Evolutionary conservation across 2,329 filamentous ascomycete genomes (phyloP).

Genomic region (Trichoderma arundinaceum): DNA sequence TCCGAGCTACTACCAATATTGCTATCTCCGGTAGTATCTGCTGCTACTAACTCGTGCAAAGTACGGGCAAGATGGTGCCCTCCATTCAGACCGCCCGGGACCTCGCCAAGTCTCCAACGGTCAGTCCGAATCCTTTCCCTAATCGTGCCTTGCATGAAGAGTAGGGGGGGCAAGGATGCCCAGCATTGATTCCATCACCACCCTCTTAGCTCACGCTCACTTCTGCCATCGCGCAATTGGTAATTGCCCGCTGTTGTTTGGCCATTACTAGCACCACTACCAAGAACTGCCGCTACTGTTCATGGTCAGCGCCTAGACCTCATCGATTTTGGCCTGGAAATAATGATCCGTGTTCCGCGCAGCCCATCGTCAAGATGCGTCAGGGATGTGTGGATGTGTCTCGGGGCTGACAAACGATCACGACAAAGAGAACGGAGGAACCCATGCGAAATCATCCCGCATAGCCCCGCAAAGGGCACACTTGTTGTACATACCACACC

Average conservation of each 20-base stretch:
- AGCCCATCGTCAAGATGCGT: not conserved
- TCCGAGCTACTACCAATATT: no score
- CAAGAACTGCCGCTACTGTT: not conserved
- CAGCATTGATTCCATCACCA: not conserved
- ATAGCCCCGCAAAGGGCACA: conserved; percentile 10
- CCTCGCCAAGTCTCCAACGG: not conserved
- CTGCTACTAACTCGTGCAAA: not conserved
- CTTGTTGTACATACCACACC: not conserved
- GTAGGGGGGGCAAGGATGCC: not conserved
- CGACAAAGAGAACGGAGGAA: not conserved
- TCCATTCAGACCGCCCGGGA: not conserved
- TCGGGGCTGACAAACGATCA: conserved; percentile 1
- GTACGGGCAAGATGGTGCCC: not conserved
- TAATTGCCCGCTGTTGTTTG: not conserved
- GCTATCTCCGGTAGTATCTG: not conserved
- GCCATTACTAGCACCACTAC: not conserved
- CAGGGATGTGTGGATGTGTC: not conserved
- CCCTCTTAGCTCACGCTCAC: not conserved
- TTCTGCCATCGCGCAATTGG: not conserved
- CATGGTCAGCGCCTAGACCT: not conserved
- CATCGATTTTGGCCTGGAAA: not conserved
- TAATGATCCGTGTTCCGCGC: not conserved
- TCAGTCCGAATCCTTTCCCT: not conserved
- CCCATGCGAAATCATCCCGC: not conserved
- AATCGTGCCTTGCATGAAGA: not conserved